Conservation (phyloP, 129 eudicot genomes). For the Silybum marianum region DNA sequence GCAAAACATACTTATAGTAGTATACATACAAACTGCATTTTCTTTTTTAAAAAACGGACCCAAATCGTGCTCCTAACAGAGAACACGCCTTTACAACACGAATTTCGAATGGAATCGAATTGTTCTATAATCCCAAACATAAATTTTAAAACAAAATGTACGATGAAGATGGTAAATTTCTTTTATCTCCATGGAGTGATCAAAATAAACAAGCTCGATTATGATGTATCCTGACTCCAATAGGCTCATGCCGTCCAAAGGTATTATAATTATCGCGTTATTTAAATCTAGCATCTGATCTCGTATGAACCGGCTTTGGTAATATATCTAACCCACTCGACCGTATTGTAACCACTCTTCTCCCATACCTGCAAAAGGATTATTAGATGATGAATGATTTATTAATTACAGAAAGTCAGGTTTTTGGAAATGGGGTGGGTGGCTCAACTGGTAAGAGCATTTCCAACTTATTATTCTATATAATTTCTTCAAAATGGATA, state of each 20-base stretch:
- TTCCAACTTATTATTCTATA: too few species aligned
- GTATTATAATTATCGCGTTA: neutral
- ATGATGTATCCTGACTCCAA: neutral
- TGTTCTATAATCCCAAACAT: neutral
- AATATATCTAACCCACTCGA: slow-evolving; percentile 98
- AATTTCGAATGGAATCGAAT: neutral
- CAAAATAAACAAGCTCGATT: neutral
- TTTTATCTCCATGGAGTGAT: neutral
- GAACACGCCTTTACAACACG: neutral
- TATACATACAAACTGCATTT: neutral
- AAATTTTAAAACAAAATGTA: neutral
- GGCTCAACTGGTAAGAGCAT: too few species aligned
- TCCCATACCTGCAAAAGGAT: slow-evolving; percentile 82
- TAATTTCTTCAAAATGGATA: too few species aligned
- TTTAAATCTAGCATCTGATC: slow-evolving; percentile 61
- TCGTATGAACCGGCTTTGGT: slow-evolving; percentile 93
- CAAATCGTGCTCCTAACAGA: neutral
- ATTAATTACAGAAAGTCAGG: too few species aligned
- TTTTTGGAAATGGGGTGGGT: too few species aligned
- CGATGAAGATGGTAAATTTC: neutral
- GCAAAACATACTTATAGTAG: neutral
- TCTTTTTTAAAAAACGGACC: neutral
- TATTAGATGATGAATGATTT: neutral
- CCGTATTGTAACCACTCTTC: slow-evolving; percentile 96
- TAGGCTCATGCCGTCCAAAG: neutral